phyloP scores from a whole-genome alignment of 148 eudicot genomes.

The Diospyros kaki region DNA sequence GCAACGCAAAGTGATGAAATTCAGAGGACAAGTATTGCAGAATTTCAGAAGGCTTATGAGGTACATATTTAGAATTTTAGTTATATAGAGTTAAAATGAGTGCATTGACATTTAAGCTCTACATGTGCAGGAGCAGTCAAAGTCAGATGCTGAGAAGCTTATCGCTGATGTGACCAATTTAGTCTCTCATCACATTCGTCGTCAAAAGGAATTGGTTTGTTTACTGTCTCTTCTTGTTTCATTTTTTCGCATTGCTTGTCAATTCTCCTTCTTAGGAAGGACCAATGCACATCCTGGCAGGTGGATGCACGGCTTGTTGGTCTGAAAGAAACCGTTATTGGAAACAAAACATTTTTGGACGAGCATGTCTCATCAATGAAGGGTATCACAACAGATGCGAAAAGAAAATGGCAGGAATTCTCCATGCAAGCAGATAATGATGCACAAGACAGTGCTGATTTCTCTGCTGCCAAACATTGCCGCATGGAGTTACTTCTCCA shows the following conservation, averaged over 20 bases:
- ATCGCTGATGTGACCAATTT: slow-evolving; percentile 78
- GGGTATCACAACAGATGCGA: slow-evolving; percentile 72
- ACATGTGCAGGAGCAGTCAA: slow-evolving; percentile 62
- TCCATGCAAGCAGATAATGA: slow-evolving; percentile 56
- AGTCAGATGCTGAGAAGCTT: slow-evolving; percentile 74
- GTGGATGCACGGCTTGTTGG: slow-evolving; percentile 64
- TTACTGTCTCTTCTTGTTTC: background rate
- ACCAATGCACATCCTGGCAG: slow-evolving; percentile 29
- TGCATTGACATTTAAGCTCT: slow-evolving; percentile 3
- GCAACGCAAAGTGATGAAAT: slow-evolving; percentile 57
- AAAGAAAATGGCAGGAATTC: slow-evolving; percentile 89
- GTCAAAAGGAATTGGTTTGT: slow-evolving; percentile 79
- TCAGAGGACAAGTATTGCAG: slow-evolving; percentile 59
- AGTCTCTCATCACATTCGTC: slow-evolving; percentile 61
- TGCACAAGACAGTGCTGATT: slow-evolving; percentile 63
- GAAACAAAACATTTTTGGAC: slow-evolving; percentile 65
- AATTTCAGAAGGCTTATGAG: slow-evolving; percentile 77
- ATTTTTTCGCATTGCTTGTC: background rate
- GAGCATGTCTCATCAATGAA: slow-evolving; percentile 68
- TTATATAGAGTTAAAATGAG: background rate
- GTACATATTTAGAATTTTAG: slow-evolving; percentile 22
- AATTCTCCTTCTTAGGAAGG: background rate
- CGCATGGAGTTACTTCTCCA: slow-evolving; percentile 86
- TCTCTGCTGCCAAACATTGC: slow-evolving; percentile 95
- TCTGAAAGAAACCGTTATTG: slow-evolving; percentile 52